A percentile compares a stretch with the other conserved stretches of the same genome.
Conservation (phyloP, 257 asterid genomes). For the Nicotiana obtusifolia region DNA sequence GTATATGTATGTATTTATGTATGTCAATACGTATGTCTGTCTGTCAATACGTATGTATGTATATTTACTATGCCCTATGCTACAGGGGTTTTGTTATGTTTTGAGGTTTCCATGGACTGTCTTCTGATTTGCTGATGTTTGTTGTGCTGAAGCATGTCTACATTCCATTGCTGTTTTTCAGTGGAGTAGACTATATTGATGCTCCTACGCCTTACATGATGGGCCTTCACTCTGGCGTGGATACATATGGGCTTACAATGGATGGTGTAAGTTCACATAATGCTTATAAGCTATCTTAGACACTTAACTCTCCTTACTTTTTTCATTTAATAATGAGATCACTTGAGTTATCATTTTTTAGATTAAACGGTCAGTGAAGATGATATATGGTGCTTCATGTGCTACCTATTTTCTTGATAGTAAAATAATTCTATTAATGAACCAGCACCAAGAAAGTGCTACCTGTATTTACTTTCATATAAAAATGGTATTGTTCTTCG, state of each 20-base stretch:
- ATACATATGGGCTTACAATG: slow-evolving; percentile 83
- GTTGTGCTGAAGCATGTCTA: slow-evolving; percentile 97
- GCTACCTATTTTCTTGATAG: not conserved
- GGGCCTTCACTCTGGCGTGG: slow-evolving; percentile 99
- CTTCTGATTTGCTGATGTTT: slow-evolving; percentile 53
- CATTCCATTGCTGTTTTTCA: slow-evolving; percentile 98
- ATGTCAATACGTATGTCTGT: not conserved
- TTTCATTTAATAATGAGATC: not conserved
- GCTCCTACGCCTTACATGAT: slow-evolving; percentile 99
- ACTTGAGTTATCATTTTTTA: not conserved
- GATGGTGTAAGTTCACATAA: slow-evolving; percentile 80
- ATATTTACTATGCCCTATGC: slow-evolving; percentile 1
- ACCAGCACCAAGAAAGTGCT: slow-evolving; percentile 1
- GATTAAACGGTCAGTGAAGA: not conserved
- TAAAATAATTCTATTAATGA: not conserved
- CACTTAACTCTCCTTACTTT: not conserved
- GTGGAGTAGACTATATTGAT: slow-evolving; percentile 99
- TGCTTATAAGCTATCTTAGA: not conserved
- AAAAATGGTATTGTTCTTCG: not conserved
- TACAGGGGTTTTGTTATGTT: slow-evolving; percentile 14
- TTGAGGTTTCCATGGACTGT: slow-evolving; percentile 25
- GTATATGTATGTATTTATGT: slow-evolving; percentile 13
- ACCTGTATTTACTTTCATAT: not conserved
- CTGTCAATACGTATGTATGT: slow-evolving; percentile 8
- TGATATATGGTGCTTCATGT: not conserved